A percentile compares a stretch with the other conserved stretches of the same genome.
Evolutionary conservation across 2,329 filamentous ascomycete species (phyloP).

Genomic region (Alternaria arbusti): DNA sequence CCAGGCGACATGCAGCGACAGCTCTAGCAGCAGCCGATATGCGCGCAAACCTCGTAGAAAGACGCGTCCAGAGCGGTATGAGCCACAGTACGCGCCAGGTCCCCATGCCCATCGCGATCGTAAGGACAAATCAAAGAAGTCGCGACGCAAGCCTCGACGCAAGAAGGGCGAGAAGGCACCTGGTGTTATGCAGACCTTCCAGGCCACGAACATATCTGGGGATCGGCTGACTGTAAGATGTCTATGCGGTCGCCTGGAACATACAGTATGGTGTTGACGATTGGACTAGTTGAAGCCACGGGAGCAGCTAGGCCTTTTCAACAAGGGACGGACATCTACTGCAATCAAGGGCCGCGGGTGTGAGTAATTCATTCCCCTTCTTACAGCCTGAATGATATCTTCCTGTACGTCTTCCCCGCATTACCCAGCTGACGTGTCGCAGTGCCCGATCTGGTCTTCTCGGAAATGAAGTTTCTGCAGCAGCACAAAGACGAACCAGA

Average conservation of each 20-base stretch:
- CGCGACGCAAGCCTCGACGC: slow-evolving; percentile 44
- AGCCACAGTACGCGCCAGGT: slow-evolving; percentile 48
- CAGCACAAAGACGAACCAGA: slow-evolving; percentile 41
- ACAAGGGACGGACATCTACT: slow-evolving; percentile 56
- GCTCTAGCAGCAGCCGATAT: slow-evolving; percentile 41
- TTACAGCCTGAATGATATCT: not conserved
- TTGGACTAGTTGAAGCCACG: slow-evolving; percentile 52
- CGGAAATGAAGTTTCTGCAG: slow-evolving; percentile 58
- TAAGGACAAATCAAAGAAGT: slow-evolving; percentile 40
- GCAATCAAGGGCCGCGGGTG: slow-evolving; percentile 53
- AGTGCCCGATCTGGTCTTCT: slow-evolving; percentile 61
- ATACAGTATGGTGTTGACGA: slow-evolving; percentile 28
- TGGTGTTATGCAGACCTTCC: slow-evolving; percentile 52
- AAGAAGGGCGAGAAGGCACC: slow-evolving; percentile 44
- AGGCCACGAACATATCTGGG: slow-evolving; percentile 53
- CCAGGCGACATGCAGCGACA: slow-evolving; percentile 15
- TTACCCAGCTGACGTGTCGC: slow-evolving; percentile 26
- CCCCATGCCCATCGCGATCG: slow-evolving; percentile 21
- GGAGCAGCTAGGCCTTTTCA: slow-evolving; percentile 55
- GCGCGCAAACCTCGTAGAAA: slow-evolving; percentile 54
- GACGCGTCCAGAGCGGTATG: slow-evolving; percentile 55
- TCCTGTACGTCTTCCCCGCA: slow-evolving; percentile 1
- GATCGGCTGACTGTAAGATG: slow-evolving; percentile 56
- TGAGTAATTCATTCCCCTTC: slow-evolving; percentile 31
- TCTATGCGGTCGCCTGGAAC: slow-evolving; percentile 4